Base-by-base conservation (phyloP, 176 grass and related monocot species). In the Rhipidocladum racemiflorum region DNA sequence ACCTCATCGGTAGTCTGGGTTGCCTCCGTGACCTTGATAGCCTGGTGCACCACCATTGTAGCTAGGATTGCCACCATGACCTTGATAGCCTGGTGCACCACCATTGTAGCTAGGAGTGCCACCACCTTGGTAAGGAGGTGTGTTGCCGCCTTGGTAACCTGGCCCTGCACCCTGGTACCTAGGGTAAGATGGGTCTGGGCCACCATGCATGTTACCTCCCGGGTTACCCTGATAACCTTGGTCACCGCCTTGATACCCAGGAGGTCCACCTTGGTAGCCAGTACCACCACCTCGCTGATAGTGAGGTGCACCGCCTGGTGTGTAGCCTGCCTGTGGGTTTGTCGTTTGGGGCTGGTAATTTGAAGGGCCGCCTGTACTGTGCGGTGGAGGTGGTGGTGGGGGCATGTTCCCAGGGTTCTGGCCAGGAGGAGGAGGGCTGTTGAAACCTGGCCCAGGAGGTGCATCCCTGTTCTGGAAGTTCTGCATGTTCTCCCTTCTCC, bases 401-500 rank as follows among this genome's bases (percentile, higher is more conserved):
- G 89, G 80, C 53, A 89, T 76, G 14, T 74, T 70, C 48, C 75
- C 86, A 20, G 50, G 63, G 63, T 85, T 87, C 43, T 69, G 85
- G 20, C 85, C 74, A 38, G 76, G 71, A 51, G 67, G 51, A 6
- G 62, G 73, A 78, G 75, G 17, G 24, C 48, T 32, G 5, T 81
- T 91, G 74, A 86, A 91, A 54, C 86, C 84, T 15, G 85, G 82
- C 1, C 49, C 79, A 14, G 88, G 88, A 74, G 95, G 86, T 18
- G 60, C 81, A 15, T 88, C 90, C 49, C 90, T 87, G 68, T 85
- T 93, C 68, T 94, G 95, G 75, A 89, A 97, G 64, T 89, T 97
- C 69, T 92, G 95, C 85, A 80, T 89, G 74, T 92, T 92, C 11
- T 99, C 92, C 32, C 91, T 88, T 63, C 96, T 90, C 34, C 95